Evolutionary conservation across 192 early-diverging fungal species (phyloP).

Genomic region (Coemansia sp.): DNA sequence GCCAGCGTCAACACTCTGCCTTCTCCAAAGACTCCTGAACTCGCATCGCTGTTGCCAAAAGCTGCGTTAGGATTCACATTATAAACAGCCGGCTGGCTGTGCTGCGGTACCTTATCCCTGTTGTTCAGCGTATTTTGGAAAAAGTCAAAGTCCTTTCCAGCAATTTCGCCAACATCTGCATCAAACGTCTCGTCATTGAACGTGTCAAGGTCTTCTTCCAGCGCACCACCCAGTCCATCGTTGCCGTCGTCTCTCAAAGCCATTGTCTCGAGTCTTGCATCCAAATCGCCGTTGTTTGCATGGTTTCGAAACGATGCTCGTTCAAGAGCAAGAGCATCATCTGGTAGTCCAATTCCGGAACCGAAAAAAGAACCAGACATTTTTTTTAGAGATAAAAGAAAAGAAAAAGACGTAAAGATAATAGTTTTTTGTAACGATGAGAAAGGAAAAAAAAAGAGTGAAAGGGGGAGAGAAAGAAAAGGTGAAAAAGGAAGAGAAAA

Average conservation of each 20-base stretch:
- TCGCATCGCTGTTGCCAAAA: background rate
- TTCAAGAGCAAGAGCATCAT: constrained; percentile 45
- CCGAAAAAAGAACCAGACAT: constrained; percentile 55
- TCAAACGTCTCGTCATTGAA: constrained; percentile 79
- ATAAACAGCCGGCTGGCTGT: background rate
- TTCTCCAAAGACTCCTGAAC: background rate
- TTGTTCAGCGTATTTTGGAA: constrained; percentile 52
- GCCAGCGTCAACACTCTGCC: constrained; percentile 4
- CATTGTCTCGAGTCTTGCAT: constrained; percentile 62
- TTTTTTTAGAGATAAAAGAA: background rate
- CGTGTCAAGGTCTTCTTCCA: constrained; percentile 70
- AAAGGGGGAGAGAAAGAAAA: background rate
- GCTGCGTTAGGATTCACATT: background rate
- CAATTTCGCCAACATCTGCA: constrained; percentile 47
- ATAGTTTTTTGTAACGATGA: background rate
- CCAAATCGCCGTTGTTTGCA: constrained; percentile 52
- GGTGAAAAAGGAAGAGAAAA: background rate
- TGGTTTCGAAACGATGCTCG: constrained; percentile 13
- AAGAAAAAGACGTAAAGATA: background rate
- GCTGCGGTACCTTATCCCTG: background rate
- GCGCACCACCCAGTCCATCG: constrained; percentile 59
- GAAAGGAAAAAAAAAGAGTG: background rate
- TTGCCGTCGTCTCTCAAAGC: constrained; percentile 58
- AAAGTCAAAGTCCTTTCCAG: constrained; percentile 69
- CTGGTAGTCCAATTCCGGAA: constrained; percentile 14